Evolutionary conservation across 2,329 filamentous ascomycete genomes (phyloP), one percentile per base, ranked within the genome.

Genomic region (Rosellinia necatrix): DNA sequence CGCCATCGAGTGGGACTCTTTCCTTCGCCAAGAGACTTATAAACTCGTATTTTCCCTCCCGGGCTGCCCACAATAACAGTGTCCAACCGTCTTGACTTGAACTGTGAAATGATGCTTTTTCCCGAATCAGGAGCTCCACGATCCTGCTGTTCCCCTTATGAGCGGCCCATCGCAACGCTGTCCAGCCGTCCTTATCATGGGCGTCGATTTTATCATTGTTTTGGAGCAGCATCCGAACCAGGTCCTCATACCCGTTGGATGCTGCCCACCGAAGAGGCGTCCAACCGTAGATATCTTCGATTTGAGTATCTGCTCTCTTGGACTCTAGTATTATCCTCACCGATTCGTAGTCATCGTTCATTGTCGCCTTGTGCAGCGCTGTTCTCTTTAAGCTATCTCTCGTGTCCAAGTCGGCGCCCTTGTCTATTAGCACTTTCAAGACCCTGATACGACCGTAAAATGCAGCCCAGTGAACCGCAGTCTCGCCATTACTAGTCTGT

Each of bases 111-210:
- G 43, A 54, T 41, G 51, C 51, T 3, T 40, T 38, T 24, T 46
- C 21, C 15, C 21, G 24, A 35, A 54, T 42, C 34, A 54, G 51
- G 21, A 49, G 17, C 21, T 49, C 27, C 17, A 49, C 43, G 22
- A 54, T 54, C 19, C 37, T 42, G 12, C 37, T 17, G 29, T 54
- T 27, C 17, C 51, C 51, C 15, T 41, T 29, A 15, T 54, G 21
- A 6, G 44, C 44, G 25, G 51, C 51, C 51, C 51, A 54, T 37
- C 51, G 30, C n/a, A 54, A 30, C 29, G 51, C 51, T 25, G 51
- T 54, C 34, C 34, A 54, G 27, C 51, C 44, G 32, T 54, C 51
- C 25, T 49, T 49, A 25, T 54, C 51, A 24, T 42, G 43, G 17
- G 52, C 52, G 13, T 54, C 29, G 22, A 54, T 35, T 15, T 49